These are phyloP conservation scores for Claviceps digitariae DNA, from an alignment of 2,329 filamentous ascomycete genomes.

Conservation along the genomic window DNA sequence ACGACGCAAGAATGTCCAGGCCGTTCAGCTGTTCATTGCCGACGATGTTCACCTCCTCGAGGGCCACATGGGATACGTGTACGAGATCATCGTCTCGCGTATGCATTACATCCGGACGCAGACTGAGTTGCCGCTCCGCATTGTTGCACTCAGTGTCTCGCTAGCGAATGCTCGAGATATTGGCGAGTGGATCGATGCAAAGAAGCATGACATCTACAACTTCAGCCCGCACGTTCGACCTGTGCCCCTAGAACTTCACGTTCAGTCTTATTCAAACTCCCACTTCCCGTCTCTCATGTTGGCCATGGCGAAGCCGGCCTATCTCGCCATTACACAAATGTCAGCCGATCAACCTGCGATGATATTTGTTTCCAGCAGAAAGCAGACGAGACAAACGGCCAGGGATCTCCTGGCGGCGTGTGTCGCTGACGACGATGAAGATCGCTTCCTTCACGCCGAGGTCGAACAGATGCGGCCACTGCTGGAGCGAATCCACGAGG, in stretches of 20 bases:
- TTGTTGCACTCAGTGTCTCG: slow-evolving; percentile 81
- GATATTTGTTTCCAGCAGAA: slow-evolving; percentile 83
- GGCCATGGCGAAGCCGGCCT: slow-evolving; percentile 92
- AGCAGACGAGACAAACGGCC: slow-evolving; percentile 80
- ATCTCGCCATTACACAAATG: slow-evolving; percentile 75
- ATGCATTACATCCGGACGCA: slow-evolving; percentile 94
- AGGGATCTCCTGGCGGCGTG: slow-evolving; percentile 80
- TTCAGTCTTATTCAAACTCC: slow-evolving; percentile 89
- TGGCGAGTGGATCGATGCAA: slow-evolving; percentile 95
- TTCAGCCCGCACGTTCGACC: slow-evolving; percentile 88
- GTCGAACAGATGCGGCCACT: slow-evolving; percentile 70
- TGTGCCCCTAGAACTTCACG: slow-evolving; percentile 80
- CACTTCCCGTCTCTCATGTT: slow-evolving; percentile 98
- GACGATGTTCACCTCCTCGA: slow-evolving; percentile 93
- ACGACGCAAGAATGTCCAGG: slow-evolving; percentile 86
- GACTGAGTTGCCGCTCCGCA: slow-evolving; percentile 70
- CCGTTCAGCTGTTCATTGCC: slow-evolving; percentile 79
- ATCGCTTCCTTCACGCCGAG: slow-evolving; percentile 81
- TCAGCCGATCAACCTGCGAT: slow-evolving; percentile 82
- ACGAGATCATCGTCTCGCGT: slow-evolving; percentile 92
- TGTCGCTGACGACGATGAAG: slow-evolving; percentile 78
- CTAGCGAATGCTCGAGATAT: slow-evolving; percentile 87
- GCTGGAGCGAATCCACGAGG: slow-evolving; percentile 71
- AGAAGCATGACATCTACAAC: slow-evolving; percentile 97
- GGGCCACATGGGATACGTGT: slow-evolving; percentile 73